Percentiles rank a stretch among this genome's conserved stretches.
Evolutionary conservation across 805 yeast species (phyloP).

Genomic region (Pichia californica): DNA sequence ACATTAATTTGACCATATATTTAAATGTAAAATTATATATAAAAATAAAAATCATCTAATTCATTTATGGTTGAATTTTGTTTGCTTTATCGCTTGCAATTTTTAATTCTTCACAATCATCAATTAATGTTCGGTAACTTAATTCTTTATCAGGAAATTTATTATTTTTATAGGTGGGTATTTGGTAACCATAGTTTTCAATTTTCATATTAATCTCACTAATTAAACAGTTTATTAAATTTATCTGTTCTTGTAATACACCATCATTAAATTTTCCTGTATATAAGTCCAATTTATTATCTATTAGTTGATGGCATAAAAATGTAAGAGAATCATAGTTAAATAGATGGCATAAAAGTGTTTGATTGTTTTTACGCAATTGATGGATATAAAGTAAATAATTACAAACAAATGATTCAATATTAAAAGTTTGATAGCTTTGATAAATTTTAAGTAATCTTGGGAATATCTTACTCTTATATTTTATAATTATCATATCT

Average conservation of each 20-base stretch:
- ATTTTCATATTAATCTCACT: neutral
- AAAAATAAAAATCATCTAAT: too few species aligned
- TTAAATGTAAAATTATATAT: too few species aligned
- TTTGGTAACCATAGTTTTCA: neutral
- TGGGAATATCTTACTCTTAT: neutral
- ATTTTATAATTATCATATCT: neutral
- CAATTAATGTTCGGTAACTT: too few species aligned
- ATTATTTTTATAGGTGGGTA: neutral
- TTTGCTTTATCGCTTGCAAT: too few species aligned
- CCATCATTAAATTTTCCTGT: neutral
- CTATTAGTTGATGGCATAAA: neutral
- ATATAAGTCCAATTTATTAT: neutral
- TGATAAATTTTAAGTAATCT: constrained; percentile 2
- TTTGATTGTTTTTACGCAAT: neutral
- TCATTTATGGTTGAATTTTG: too few species aligned
- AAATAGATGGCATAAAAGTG: neutral
- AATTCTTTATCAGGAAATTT: too few species aligned
- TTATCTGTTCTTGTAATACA: neutral
- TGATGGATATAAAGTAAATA: neutral
- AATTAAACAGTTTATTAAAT: neutral
- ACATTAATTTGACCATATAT: too few species aligned
- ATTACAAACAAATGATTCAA: constrained; percentile 1
- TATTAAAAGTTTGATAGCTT: constrained; percentile 3
- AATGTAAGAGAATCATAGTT: neutral
- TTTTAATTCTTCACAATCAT: too few species aligned